These are phyloP conservation scores for Gleditsia sinensis DNA, from an alignment of 306 rosid species.

Conservation along the genomic window DNA sequence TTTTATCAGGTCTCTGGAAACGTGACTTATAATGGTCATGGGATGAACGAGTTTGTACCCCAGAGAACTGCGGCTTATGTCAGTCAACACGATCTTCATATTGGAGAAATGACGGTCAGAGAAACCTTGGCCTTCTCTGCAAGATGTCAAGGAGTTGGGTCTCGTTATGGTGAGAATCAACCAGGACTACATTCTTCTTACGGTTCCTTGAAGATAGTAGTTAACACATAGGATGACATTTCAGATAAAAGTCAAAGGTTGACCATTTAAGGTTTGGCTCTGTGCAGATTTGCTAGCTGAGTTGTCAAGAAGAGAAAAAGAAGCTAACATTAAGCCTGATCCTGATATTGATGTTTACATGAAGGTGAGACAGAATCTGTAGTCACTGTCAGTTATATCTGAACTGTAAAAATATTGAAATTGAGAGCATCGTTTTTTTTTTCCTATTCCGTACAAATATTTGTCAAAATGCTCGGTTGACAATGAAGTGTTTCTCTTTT, in stretches of 20 bases:
- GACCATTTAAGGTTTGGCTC: neutral
- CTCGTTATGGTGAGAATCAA: constrained; percentile 73
- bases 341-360: constrained; percentile 67
- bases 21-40: constrained; percentile 66
- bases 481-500: constrained; percentile 15
- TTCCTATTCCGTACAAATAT: neutral
- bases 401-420: too few relatives aligned
- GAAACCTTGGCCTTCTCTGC: constrained; percentile 88
- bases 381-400: too few relatives aligned
- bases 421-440: constrained; percentile 1
- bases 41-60: constrained; percentile 74
- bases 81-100: constrained; percentile 74
- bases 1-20: constrained; percentile 55
- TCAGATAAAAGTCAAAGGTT: too few relatives aligned
- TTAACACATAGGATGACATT: too few relatives aligned
- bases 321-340: constrained; percentile 65
- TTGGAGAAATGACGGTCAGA: constrained; percentile 78
- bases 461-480: too few relatives aligned
- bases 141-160: constrained; percentile 81
- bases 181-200: too few relatives aligned
- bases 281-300: constrained; percentile 63
- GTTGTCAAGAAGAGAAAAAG: constrained; percentile 68
- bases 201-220: constrained; percentile 13
- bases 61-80: constrained; percentile 81
- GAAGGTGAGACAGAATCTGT: too few relatives aligned